phyloP scores from a whole-genome alignment of 139 green algal genomes.

The Tetraselmis striata region DNA sequence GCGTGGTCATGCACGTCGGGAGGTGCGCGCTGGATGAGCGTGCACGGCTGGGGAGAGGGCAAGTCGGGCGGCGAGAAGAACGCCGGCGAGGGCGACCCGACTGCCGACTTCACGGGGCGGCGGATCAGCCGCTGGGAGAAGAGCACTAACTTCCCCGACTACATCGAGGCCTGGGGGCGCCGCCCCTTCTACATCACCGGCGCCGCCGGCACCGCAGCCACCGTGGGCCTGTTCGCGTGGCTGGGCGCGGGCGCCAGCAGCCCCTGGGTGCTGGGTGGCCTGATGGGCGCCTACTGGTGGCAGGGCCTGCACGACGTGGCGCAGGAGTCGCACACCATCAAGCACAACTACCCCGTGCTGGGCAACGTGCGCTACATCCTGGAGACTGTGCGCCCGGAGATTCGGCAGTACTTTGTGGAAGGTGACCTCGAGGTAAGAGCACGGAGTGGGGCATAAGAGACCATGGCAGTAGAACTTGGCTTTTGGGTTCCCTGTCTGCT shows the following conservation, averaged over 20 bases:
- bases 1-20: too few relatives aligned
- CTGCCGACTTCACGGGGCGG: not conserved
- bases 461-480: too few relatives aligned
- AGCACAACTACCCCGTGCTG: slow-evolving; percentile 12
- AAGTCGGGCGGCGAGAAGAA: too few relatives aligned
- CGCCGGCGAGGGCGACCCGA: not conserved
- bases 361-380: slow-evolving; percentile 11
- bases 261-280: not conserved
- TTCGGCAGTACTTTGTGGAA: slow-evolving; percentile 17
- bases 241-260: not conserved
- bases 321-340: slow-evolving; percentile 1
- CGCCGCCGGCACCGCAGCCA: not conserved
- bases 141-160: not conserved
- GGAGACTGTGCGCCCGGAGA: slow-evolving; percentile 8
- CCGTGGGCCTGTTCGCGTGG: not conserved
- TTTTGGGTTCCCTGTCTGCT: too few relatives aligned
- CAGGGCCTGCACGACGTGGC: slow-evolving; percentile 1
- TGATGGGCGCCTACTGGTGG: slow-evolving; percentile 9
- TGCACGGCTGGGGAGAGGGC: not conserved
- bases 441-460: too few relatives aligned
- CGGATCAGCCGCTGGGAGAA: not conserved
- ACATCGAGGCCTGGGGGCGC: not conserved
- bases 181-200: not conserved
- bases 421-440: not conserved
- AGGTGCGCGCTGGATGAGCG: not conserved